Evolutionary conservation across 169 alveolate species (phyloP), one percentile per base, ranked within the genome.

Genomic region (Miamiensis avidus): DNA sequence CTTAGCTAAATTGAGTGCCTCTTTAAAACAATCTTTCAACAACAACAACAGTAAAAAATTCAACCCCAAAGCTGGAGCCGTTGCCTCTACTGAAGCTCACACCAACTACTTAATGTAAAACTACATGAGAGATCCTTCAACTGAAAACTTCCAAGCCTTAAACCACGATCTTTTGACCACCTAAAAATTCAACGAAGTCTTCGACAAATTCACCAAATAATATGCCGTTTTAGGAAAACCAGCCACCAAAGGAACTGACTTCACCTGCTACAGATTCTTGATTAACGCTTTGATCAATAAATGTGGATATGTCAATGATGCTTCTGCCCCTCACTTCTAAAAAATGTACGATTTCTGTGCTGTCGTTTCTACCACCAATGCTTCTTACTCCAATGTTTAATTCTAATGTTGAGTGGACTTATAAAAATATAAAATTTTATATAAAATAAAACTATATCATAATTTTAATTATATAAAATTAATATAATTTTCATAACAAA

Each of bases 11-110:
- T 75, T 75, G 11, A 27, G 31, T 29, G 26, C 26, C 0, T 75
- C 26, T 29, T 75, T 75, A n/a, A n/a, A n/a, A n/a, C 81, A 75
- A 75, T 16, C 33, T 75, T n/a, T 28, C 81, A 77, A 34, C 33
- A 76, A 33, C 27, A 31, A 15, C 32, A 31, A 0, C 74, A 25
- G 28, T 26, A 33, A 1, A 69, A 33, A 15, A 31, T 77, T 27
- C 74, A 77, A 11, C 82, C 28, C 6, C 33, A 31, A 31, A 77
- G 82, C 74, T 30, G 28, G 29, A 29, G 4, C 20, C 4, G 20
- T 49, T 28, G 76, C 34, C 29, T 27, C 84, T 64, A 79, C 64
- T 29, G 29, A 79, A 31, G 84, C 29, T 29, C 32, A 78, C 27
- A 33, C 34, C 16, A 27, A 29, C 29, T 29, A 29, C 28, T 78